Conservation (phyloP, 163 green algal genomes). For the Scenedesmus sp. region DNA sequence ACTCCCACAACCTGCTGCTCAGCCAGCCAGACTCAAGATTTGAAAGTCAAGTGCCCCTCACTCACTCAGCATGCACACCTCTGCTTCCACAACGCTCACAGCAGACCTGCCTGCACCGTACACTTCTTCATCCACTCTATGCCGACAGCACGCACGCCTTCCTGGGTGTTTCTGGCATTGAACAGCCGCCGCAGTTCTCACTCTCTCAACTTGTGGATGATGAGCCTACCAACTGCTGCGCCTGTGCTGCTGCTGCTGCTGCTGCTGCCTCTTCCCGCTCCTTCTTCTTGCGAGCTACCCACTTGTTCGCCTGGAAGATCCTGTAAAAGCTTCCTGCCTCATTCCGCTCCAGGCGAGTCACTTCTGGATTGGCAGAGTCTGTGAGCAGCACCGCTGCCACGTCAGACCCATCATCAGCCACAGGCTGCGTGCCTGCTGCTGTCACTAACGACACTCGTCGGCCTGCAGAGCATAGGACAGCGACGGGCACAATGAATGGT, state of each 20-base stretch:
- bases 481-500: not conserved
- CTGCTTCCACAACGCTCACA: no score
- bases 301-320: slow-evolving; percentile 89
- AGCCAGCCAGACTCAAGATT: not conserved
- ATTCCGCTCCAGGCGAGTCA: slow-evolving; percentile 57
- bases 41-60: not conserved
- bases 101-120: not conserved
- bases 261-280: slow-evolving; percentile 55
- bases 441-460: slow-evolving; percentile 36
- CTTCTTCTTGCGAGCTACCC: slow-evolving; percentile 59
- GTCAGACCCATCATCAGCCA: slow-evolving; percentile 53
- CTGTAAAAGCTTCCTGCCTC: slow-evolving; percentile 67
- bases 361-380: slow-evolving; percentile 17
- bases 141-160: no score
- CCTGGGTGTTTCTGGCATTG: not conserved
- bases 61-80: no score
- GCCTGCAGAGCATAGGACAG: slow-evolving; percentile 38
- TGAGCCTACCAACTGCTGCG: not conserved
- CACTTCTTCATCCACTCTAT: no score
- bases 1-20: not conserved
- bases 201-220: not conserved
- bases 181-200: not conserved
- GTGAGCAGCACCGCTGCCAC: slow-evolving; percentile 53
- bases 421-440: slow-evolving; percentile 3
- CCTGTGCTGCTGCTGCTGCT: slow-evolving; percentile 35